Percentiles rank a stretch among this genome's conserved stretches.
These are phyloP conservation scores for Hyaloscypha hepaticicola DNA, from an alignment of 495 filamentous ascomycete species.

Conservation along the genomic window DNA sequence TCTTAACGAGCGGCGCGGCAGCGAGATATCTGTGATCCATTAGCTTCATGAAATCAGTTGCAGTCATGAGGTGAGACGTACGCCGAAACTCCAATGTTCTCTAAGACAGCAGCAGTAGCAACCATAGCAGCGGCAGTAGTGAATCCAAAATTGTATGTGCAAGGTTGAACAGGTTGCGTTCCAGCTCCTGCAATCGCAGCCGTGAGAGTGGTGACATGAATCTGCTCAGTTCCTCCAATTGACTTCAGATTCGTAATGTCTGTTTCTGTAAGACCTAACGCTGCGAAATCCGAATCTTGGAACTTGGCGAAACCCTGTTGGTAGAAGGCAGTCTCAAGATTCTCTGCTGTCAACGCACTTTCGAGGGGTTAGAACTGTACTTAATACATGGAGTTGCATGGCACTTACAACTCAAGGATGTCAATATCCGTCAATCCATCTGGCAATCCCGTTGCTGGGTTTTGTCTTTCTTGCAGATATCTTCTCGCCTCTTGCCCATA, in stretches of 20 bases:
- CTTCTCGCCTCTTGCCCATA: slow-evolving; percentile 15
- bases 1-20: slow-evolving; percentile 56
- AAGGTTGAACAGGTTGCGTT: slow-evolving; percentile 47
- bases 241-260: slow-evolving; percentile 54
- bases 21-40: slow-evolving; percentile 46
- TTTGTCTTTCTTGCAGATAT: slow-evolving; percentile 47
- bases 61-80: slow-evolving; percentile 40
- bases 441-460: slow-evolving; percentile 47
- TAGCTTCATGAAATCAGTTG: neutral
- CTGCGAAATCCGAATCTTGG: slow-evolving; percentile 47
- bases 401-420: slow-evolving; percentile 68
- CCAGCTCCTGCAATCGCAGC: slow-evolving; percentile 48
- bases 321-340: slow-evolving; percentile 54
- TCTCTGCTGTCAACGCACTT: slow-evolving; percentile 46
- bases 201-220: slow-evolving; percentile 58
- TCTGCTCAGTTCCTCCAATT: slow-evolving; percentile 53
- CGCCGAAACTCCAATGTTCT: slow-evolving; percentile 56
- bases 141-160: slow-evolving; percentile 58
- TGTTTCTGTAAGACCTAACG: slow-evolving; percentile 46
- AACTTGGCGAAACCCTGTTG: slow-evolving; percentile 57
- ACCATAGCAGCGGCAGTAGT: slow-evolving; percentile 51
- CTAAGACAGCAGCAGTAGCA: slow-evolving; percentile 51
- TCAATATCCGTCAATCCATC: slow-evolving; percentile 58
- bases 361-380: neutral
- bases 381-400: neutral